Base-by-base conservation (phyloP, 768 basidiomycete species). In the Lactarius quietus region DNA sequence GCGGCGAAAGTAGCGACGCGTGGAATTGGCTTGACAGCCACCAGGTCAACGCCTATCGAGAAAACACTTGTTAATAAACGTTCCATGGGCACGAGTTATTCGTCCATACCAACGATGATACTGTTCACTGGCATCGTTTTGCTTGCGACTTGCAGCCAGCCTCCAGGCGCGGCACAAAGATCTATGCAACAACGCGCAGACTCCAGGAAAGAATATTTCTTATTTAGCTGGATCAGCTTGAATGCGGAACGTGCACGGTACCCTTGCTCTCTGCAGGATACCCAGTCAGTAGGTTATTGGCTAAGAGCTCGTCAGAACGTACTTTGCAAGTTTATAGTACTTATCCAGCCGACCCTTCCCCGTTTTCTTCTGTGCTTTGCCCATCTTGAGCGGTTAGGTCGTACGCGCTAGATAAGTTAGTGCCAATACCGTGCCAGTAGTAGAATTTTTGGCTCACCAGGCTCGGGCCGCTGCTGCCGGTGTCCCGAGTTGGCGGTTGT, bases 241-340 rank as follows among this genome's bases (percentile, higher is more conserved):
- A 96, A 96, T 2, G 97, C 97, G 18, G 97, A 99, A 82, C 97
- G 97, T 71, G 97, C 97, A 68, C 97, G 92, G 76, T 95, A 99
- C 67, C 97, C 97, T 81, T 99, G 97, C 80, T 98, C 96, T 78
- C 95, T 98, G 74, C 3, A 33, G 5, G 12, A 59, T 36, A 23
- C 29, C 2, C 35, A 5, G 17, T 58, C 66, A 48, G 43, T 20
- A 18, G n/a, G 1, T 60, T 26, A 41, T 66, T 38, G 63, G 67
- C 31, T 69, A 26, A 28, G 65, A 33, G 33, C 36, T 15, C 67
- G 43, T 31, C 31, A 57, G 41, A 61, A 65, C 65, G 26, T 72
- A 93, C 92, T 93, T 93, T 78, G 92, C 93, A 74, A 95, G 90
- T 74, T 93, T 94, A 79, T 98, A 98, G 77, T 96, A 98, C 78